phyloP scores from a whole-genome alignment of 1,284 basidiomycete genomes.

The Naganishia cerealis region DNA sequence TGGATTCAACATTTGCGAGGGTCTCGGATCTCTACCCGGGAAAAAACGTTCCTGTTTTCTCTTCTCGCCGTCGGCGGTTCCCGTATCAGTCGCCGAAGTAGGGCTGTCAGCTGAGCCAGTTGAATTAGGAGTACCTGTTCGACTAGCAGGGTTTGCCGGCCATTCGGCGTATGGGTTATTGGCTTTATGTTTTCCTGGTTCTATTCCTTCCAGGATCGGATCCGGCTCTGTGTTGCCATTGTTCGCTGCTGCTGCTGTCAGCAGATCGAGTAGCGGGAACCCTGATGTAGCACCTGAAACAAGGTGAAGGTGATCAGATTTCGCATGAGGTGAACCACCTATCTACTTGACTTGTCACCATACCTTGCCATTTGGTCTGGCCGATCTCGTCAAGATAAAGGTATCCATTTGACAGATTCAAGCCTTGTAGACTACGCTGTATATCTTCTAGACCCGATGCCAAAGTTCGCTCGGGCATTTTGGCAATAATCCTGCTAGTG shows the following conservation, averaged over 20 bases:
- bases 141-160: constrained; percentile 22
- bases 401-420: constrained; percentile 39
- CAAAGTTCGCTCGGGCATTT: constrained; percentile 14
- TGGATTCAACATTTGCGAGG: constrained; percentile 70
- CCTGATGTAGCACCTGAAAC: constrained; percentile 75
- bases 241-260: constrained; percentile 54
- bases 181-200: constrained; percentile 13
- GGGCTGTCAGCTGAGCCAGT: constrained; percentile 16
- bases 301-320: constrained; percentile 21
- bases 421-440: constrained; percentile 35
- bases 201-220: constrained; percentile 15
- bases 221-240: neutral
- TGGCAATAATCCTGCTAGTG: constrained; percentile 14
- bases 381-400: constrained; percentile 56
- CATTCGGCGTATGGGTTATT: constrained; percentile 26
- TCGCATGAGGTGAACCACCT: neutral
- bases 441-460: constrained; percentile 33
- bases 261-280: constrained; percentile 74
- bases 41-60: constrained; percentile 49
- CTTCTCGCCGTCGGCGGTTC: constrained; percentile 11
- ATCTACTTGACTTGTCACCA: constrained; percentile 31
- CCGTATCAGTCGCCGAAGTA: constrained; percentile 7
- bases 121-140: constrained; percentile 9
- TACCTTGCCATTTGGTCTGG: constrained; percentile 55
- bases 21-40: constrained; percentile 68